Percentiles rank a stretch among this genome's conserved stretches.
These are phyloP conservation scores for Umbilicus rupestris DNA, from an alignment of 164 flowering plant genomes.

Conservation along the genomic window DNA sequence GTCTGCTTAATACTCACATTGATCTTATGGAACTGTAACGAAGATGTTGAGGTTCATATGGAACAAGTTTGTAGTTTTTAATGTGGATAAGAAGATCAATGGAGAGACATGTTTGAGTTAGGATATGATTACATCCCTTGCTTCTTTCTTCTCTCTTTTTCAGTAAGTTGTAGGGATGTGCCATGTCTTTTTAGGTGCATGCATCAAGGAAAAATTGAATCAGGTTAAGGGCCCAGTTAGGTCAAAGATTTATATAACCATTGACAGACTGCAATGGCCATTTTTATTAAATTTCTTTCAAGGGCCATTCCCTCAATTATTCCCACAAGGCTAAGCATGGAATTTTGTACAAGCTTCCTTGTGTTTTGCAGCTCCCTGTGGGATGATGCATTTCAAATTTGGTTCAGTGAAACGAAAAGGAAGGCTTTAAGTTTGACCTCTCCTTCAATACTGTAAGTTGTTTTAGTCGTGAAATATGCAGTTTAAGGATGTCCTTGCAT, in stretches of 20 bases:
- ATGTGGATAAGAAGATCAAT: background rate
- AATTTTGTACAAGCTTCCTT: background rate
- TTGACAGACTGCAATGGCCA: conserved; percentile 4
- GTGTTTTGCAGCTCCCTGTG: background rate
- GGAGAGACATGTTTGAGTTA: background rate
- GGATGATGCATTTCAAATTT: no score
- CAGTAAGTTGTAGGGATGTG: background rate
- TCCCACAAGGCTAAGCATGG: background rate
- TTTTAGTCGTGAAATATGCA: background rate
- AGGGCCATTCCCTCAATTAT: background rate
- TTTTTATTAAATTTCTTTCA: background rate
- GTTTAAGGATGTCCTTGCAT: background rate
- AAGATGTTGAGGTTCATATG: no score
- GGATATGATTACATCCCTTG: no score
- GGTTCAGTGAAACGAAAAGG: background rate
- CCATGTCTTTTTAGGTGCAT: background rate
- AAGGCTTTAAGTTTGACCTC: no score
- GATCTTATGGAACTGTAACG: background rate
- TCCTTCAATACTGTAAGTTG: background rate
- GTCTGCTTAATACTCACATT: background rate
- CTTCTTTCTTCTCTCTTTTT: background rate
- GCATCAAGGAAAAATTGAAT: background rate
- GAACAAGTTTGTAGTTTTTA: background rate
- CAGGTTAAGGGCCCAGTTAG: background rate
- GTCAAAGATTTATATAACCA: background rate